phyloP scores from a whole-genome alignment of 495 filamentous ascomycete genomes.

The Hypoxylon perforatum region DNA sequence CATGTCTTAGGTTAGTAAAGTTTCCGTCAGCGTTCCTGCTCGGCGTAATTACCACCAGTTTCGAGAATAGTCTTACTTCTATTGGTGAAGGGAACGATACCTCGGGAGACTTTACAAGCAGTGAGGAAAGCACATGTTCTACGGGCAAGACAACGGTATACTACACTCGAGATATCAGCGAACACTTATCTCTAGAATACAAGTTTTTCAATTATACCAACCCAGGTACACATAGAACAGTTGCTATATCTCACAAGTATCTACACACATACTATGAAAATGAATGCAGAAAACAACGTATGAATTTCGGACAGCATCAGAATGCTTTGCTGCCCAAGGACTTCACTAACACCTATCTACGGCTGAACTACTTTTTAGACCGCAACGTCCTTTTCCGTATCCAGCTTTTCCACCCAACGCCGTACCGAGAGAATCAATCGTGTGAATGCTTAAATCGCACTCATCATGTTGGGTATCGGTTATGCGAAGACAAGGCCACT shows the following conservation, averaged over 20 bases:
- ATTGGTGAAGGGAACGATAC: background rate
- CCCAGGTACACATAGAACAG: too few species aligned
- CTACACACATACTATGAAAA: too few species aligned
- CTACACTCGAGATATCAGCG: too few species aligned
- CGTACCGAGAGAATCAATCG: constrained; percentile 5
- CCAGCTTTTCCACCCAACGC: constrained; percentile 10
- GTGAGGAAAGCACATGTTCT: too few species aligned
- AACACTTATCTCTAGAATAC: background rate
- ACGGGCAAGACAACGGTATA: too few species aligned
- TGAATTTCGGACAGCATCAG: constrained; percentile 19
- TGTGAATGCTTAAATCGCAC: constrained; percentile 6
- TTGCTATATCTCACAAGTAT: too few species aligned
- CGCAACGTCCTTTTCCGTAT: constrained; percentile 3
- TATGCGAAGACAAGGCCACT: constrained; percentile 38
- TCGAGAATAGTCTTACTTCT: background rate
- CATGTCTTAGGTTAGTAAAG: constrained; percentile 40
- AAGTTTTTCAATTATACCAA: background rate
- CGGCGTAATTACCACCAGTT: background rate
- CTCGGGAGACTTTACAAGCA: background rate
- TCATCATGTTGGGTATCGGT: constrained; percentile 39
- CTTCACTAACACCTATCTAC: constrained; percentile 21
- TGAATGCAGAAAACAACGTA: background rate
- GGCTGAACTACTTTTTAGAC: constrained; percentile 5
- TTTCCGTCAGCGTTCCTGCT: constrained; percentile 28
- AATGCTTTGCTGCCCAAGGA: constrained; percentile 9